Base-by-base conservation (phyloP, 306 rosid species). In the Amphicarpaea edgeworthii region DNA sequence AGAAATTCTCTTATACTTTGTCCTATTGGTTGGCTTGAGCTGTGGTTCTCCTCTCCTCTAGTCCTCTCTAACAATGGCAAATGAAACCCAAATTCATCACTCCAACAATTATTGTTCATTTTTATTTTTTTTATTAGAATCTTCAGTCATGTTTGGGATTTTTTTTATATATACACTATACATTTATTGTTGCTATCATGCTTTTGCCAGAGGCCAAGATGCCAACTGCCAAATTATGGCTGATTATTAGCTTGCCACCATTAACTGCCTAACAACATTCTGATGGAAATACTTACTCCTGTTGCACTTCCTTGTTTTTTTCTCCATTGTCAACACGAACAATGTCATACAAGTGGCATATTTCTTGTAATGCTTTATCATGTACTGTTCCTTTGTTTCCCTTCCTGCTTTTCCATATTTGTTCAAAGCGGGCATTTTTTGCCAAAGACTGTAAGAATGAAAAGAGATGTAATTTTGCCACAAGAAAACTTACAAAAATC, bases 401-500 rank as follows among this genome's bases (percentile, higher is more conserved):
- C 77, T 79, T 89, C 81, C 98, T 85, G 59, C 97, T 90, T 84
- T 89, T 92, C 98, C 97, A 95, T 87, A 95, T 85, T 86, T 95
- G 98, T 73, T 95, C 90, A 86, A 92, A 95, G 70, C 97, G 97
- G 34, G 97, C 96, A 86, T 88, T 84, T 86, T 90, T 89, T 46
- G 90, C 93, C 8, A 53, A 72, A 73, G 79, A 77, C 97, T 92
- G 67, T 12, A n/a, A 75, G 59, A 79, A 77, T n/a, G 72, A 63
- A 62, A 17, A 70, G 50, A 59, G 73, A 78, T 21, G 24, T 26
- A 54, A 49, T 65, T 32, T 14, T 47, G 42, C 50, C 41, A 66
- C 62, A 77, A 82, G 34, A 32, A 37, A 61, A 51, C 38, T 14
- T 5, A 66, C 15, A 61, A 49, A n/a, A 79, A 42, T 47, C 41